Percentiles rank a stretch among this genome's conserved stretches.
Evolutionary conservation across 257 asterid genomes (phyloP).

Genomic region (Nicotiana sylvestris): DNA sequence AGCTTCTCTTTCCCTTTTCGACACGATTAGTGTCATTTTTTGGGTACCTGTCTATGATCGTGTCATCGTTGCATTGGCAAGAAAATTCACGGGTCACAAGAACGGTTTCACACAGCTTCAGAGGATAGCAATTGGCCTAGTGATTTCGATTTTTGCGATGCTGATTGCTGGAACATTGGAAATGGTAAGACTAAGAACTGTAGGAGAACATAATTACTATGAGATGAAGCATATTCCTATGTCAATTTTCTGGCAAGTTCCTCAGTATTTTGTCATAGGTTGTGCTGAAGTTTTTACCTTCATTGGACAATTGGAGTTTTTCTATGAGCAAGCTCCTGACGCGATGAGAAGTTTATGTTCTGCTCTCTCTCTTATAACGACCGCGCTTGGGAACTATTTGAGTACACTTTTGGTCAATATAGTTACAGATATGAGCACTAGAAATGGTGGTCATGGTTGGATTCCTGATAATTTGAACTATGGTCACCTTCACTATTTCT

Average conservation of each 20-base stretch:
- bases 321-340: conserved; percentile 67
- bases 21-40: conserved; percentile 54
- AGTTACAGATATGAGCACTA: conserved; percentile 42
- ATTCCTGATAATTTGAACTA: conserved; percentile 58
- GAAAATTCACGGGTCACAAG: conserved; percentile 42
- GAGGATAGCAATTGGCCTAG: conserved; percentile 53
- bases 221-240: conserved; percentile 39
- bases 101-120: conserved; percentile 72
- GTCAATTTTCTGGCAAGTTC: conserved; percentile 64
- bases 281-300: conserved; percentile 62
- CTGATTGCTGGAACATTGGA: conserved; percentile 41
- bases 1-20: conserved; percentile 56
- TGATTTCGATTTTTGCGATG: conserved; percentile 58
- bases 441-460: conserved; percentile 54
- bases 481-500: conserved; percentile 50
- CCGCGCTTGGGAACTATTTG: conserved; percentile 53
- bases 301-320: conserved; percentile 59
- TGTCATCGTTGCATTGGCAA: conserved; percentile 42
- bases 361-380: conserved; percentile 52
- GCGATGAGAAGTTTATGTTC: conserved; percentile 61
- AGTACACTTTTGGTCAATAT: conserved; percentile 48
- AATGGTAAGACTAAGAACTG: conserved; percentile 31
- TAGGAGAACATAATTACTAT: conserved; percentile 28
- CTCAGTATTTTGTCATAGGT: conserved; percentile 61
- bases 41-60: conserved; percentile 63